These are phyloP conservation scores for Plantago major DNA, from an alignment of 257 asterid genomes.

Conservation along the genomic window DNA sequence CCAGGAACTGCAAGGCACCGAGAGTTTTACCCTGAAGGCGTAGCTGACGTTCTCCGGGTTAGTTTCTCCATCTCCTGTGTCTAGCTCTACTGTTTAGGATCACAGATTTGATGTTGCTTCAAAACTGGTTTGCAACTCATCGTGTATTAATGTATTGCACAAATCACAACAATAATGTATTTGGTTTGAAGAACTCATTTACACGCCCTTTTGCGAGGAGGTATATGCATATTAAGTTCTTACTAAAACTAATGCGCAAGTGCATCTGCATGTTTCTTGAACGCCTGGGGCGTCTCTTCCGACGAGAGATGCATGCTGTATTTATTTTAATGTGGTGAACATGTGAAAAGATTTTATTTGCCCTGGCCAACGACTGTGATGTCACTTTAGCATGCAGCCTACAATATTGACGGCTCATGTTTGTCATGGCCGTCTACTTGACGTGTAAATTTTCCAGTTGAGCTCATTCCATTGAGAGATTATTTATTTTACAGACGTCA, in stretches of 20 bases:
- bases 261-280: slow-evolving; percentile 5
- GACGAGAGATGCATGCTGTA: not conserved
- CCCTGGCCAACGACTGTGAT: not conserved
- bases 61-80: slow-evolving; percentile 27
- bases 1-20: slow-evolving; percentile 99
- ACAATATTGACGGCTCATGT: no score
- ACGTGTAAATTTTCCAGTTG: no score
- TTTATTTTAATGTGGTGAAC: no score
- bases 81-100: slow-evolving; percentile 8
- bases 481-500: no score
- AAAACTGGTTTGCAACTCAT: slow-evolving; percentile 2
- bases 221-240: not conserved
- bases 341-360: not conserved
- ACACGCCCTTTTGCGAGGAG: not conserved
- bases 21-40: slow-evolving; percentile 99
- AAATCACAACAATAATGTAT: not conserved
- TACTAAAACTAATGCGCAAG: not conserved
- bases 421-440: no score
- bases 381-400: no score
- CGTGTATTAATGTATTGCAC: not conserved
- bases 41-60: slow-evolving; percentile 87
- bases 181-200: not conserved
- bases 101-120: slow-evolving; percentile 15
- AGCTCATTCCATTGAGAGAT: no score
- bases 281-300: not conserved